Evolutionary conservation across 192 early-diverging fungal genomes (phyloP), one percentile per base, ranked within the genome.

Genomic region (Kickxella alabastrina): DNA sequence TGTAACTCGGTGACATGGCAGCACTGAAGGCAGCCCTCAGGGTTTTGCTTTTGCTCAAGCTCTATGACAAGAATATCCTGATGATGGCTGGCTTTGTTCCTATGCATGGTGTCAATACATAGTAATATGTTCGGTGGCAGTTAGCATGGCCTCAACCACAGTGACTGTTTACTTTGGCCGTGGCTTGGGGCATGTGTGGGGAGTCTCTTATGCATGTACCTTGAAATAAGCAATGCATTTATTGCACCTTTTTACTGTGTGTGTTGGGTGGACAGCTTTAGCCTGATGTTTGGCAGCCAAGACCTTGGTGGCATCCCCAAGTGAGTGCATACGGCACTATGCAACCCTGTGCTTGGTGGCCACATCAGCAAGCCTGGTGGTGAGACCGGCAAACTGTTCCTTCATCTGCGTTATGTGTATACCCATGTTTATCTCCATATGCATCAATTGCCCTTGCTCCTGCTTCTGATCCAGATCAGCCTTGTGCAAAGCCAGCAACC

Each of bases 391-490:
- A 2, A 57, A 62, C 34, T 65, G 61, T 44, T 75, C 72, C 19
- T 75, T 65, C 21, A 75, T 49, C 48, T 75, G 72, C 21, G 65
- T 64, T 1, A 57, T 43, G 28, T 61, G 59, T 59, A 68, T 63
- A 27, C 42, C 57, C 22, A 64, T 45, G 23, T 68, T 65, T 65
- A 68, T 75, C 23, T 75, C 72, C n/a, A 68, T 40, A 46, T 75
- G 65, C 61, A 75, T 62, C 26, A 67, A 36, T n/a, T n/a, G n/a
- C n/a, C n/a, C n/a, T n/a, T 61, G 59, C 44, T 75, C 72, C 51
- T 68, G 72, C 57, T 75, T 60, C 40, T 59, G 58, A 35, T 66
- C 70, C 22, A 67, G 65, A 24, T 75, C 72, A 1, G 65, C 43
- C 45, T 73, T 62, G 23, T 58, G 59, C 26, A 24, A 38, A 12